These are phyloP conservation scores for Tulasnella sp. DNA, from an alignment of 768 basidiomycete species.

Conservation along the genomic window DNA sequence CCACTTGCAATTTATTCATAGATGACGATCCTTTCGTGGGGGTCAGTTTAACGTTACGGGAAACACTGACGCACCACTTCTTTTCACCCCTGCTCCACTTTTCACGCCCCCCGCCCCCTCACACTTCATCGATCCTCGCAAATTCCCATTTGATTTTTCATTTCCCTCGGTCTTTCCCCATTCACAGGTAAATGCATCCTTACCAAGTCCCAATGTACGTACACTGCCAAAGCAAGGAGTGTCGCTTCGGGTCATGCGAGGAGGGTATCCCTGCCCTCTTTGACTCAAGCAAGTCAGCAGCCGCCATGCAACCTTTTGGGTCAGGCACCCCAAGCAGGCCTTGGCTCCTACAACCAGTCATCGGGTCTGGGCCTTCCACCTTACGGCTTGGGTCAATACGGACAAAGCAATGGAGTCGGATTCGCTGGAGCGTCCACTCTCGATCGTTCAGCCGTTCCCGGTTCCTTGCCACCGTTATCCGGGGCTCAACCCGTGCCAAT, in stretches of 20 bases:
- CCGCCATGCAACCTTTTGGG: background rate
- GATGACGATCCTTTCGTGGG: background rate
- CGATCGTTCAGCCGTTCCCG: background rate
- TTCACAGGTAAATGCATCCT: constrained; percentile 19
- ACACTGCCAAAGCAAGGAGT: background rate
- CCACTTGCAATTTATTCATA: background rate
- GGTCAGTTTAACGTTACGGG: background rate
- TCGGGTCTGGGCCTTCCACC: background rate
- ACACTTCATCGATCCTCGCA: background rate
- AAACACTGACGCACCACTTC: background rate
- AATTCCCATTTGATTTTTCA: background rate
- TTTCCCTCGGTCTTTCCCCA: background rate
- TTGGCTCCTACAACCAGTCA: background rate
- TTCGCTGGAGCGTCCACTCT: background rate
- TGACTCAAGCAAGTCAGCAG: background rate
- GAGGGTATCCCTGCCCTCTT: background rate
- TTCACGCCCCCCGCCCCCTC: background rate
- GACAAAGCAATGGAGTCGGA: background rate
- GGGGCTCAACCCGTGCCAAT: background rate
- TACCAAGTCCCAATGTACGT: constrained; percentile 17
- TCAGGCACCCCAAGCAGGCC: background rate
- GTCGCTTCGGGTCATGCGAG: background rate
- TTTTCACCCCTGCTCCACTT: background rate
- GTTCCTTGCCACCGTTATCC: background rate
- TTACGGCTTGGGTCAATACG: background rate